A percentile compares a stretch with the other conserved stretches of the same genome.
Conservation (phyloP, 2,329 filamentous ascomycete genomes). For the Colletotrichum shisoi region DNA sequence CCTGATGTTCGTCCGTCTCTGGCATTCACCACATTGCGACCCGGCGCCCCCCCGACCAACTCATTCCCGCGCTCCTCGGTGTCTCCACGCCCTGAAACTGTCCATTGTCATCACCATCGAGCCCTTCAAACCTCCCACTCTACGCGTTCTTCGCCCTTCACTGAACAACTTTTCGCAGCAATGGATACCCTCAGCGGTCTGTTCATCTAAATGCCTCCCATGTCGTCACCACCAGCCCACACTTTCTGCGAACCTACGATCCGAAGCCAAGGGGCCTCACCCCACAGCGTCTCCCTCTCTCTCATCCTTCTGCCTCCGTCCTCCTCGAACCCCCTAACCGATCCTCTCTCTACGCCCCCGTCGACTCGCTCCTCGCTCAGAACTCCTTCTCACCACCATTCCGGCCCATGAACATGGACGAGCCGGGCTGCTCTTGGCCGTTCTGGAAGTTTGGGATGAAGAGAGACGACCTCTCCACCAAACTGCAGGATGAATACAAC, state of each 20-base stretch:
- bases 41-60: constrained; percentile 36
- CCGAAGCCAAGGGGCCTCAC: constrained; percentile 33
- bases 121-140: constrained; percentile 14
- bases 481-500: constrained; percentile 67
- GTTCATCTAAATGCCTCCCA: constrained; percentile 33
- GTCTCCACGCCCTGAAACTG: constrained; percentile 39
- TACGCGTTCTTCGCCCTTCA: constrained; percentile 7
- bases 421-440: constrained; percentile 62
- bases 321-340: constrained; percentile 11
- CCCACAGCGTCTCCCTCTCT: constrained; percentile 12
- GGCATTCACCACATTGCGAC: constrained; percentile 36
- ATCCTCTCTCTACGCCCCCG: constrained; percentile 7
- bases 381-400: background rate
- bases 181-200: constrained; percentile 12
- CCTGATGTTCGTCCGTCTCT: constrained; percentile 34
- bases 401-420: constrained; percentile 57
- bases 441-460: constrained; percentile 71
- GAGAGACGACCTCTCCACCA: constrained; percentile 65
- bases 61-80: constrained; percentile 38
- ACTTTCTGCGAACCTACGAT: background rate
- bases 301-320: too few species aligned
- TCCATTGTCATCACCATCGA: constrained; percentile 37
- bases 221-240: constrained; percentile 19
- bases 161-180: background rate
- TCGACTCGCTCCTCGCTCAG: constrained; percentile 2